Conservation (phyloP, 2,329 filamentous ascomycete genomes). For the Verticillium albo-atrum region DNA sequence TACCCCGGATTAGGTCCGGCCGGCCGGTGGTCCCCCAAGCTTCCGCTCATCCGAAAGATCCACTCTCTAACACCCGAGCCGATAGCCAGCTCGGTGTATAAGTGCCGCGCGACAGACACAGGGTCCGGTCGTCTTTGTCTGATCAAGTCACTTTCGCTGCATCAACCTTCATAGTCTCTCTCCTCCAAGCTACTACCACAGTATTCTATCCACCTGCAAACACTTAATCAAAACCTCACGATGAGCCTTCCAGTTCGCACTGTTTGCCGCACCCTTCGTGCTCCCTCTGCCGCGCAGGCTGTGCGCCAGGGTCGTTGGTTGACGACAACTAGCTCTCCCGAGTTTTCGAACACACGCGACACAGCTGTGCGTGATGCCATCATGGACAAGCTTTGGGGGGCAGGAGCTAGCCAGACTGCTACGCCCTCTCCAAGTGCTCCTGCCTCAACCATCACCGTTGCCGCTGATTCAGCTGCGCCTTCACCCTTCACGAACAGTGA, state of each 20-base stretch:
- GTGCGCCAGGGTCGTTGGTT: neutral
- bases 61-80: neutral
- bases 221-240: neutral
- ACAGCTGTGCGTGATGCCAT: neutral
- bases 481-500: neutral
- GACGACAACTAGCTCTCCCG: neutral
- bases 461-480: neutral
- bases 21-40: neutral
- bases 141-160: neutral
- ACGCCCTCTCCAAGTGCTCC: neutral
- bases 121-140: neutral
- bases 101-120: neutral
- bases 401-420: neutral
- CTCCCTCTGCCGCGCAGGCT: neutral
- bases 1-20: neutral
- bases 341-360: neutral
- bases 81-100: neutral
- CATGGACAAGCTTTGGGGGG: conserved; percentile 2
- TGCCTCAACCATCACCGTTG: neutral
- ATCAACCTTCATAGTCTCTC: neutral
- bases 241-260: neutral
- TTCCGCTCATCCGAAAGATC: neutral
- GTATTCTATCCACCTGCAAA: too few species aligned
- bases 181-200: neutral
- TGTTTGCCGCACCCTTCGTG: neutral